Conservation (phyloP, 2,329 filamentous ascomycete genomes). For the Mariannaea elegans region DNA sequence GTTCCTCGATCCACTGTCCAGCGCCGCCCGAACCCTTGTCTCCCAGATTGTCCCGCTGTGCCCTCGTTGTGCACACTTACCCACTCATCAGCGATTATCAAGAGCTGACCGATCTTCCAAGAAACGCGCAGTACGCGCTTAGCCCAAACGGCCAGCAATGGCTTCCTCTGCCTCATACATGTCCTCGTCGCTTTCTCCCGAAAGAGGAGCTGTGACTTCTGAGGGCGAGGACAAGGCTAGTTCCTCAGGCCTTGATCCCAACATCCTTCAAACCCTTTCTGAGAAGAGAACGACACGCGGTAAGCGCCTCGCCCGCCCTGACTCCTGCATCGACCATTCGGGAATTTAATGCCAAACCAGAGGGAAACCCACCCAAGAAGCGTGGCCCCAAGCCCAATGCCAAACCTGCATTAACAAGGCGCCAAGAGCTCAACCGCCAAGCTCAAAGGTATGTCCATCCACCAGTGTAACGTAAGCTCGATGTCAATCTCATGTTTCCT, state of each 20-base stretch:
- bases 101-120: conserved; percentile 15
- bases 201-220: conserved; percentile 39
- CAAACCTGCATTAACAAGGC: conserved; percentile 89
- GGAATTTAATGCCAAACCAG: conserved; percentile 52
- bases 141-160: conserved; percentile 27
- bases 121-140: conserved; percentile 12
- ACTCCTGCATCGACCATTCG: not conserved
- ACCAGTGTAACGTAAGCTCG: not conserved
- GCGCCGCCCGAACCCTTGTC: conserved; percentile 11
- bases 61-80: conserved; percentile 16
- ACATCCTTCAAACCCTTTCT: conserved; percentile 71
- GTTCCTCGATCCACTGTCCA: not conserved
- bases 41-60: conserved; percentile 5
- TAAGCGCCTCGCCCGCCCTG: conserved; percentile 47
- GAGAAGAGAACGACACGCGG: conserved; percentile 84
- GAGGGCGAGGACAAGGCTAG: conserved; percentile 50
- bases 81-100: conserved; percentile 11
- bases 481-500: conserved; percentile 19
- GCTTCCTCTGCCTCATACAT: conserved; percentile 44
- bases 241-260: conserved; percentile 59
- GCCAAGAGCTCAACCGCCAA: conserved; percentile 94
- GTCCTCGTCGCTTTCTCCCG: conserved; percentile 59
- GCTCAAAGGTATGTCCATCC: conserved; percentile 78
- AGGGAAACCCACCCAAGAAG: conserved; percentile 87
- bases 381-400: conserved; percentile 96